Evolutionary conservation across 805 yeast species (phyloP), one percentile per base, ranked within the genome.

Genomic region (Barnettozyma californica): DNA sequence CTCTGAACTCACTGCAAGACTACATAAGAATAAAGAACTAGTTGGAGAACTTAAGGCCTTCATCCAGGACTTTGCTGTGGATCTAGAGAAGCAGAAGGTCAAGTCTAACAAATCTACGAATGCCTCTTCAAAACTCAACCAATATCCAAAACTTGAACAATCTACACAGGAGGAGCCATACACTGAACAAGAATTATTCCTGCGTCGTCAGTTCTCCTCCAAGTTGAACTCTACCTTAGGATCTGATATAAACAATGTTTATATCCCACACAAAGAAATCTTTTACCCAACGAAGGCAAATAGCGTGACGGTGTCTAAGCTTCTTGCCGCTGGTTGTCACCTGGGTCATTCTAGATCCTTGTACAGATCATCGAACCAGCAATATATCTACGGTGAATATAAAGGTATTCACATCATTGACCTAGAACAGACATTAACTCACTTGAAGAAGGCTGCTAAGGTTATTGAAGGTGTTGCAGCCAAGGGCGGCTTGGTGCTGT

Each of bases 271-370:
- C 60, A 73, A 76, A 52, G 86, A 86, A 51, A 71, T 83, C 27
- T 70, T 73, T 41, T 68, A 72, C 21, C 96, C 96, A 16, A 70
- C 77, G 33, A 58, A 71, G 13, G 70, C 80, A 20, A 67, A 75
- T 20, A 79, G 86, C 48, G 63, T 87, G 11, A 75, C 92, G 2
- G 71, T 90, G 34, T 71, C 88, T 27, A 81, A 81, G 49, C 74
- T 94, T 46, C 65, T 92, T 66, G 92, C 97, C 4, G 88, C 97
- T 0, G 97, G 97, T 45, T 92, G 92, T 41, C 99, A 94, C 66
- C 71, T 94, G 56, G 99, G 99, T 26, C 97, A 92, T 58, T 77
- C 96, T n/a, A 84, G 80, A 33, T 73, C 84, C 3, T 71, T 84
- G 52, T 85, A 83, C 80, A 81, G 95, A 57, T 81, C 90, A 9